Evolutionary conservation across 2,329 filamentous ascomycete genomes (phyloP).

Genomic region (Drechslera avenae): DNA sequence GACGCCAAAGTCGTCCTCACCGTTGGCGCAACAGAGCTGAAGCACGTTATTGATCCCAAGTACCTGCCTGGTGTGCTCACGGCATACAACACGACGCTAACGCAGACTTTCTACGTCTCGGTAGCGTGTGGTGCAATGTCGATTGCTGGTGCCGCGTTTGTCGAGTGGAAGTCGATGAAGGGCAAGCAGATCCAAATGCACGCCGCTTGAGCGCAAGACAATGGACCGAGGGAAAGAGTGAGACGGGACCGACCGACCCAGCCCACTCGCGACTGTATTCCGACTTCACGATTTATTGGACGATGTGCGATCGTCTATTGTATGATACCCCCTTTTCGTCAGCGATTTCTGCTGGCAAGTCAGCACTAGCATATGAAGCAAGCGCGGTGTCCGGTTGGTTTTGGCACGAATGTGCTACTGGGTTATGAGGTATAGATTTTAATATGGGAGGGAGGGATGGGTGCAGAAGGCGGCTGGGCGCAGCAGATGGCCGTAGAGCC

Average conservation of each 20-base stretch:
- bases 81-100: slow-evolving; percentile 68
- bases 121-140: slow-evolving; percentile 60
- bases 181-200: slow-evolving; percentile 55
- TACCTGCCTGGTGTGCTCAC: slow-evolving; percentile 60
- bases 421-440: slow-evolving; percentile 2
- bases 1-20: slow-evolving; percentile 51
- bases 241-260: too few species aligned
- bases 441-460: background rate
- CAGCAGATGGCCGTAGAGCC: background rate
- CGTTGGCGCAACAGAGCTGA: slow-evolving; percentile 65
- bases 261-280: slow-evolving; percentile 1
- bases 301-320: background rate
- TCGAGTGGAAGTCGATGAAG: slow-evolving; percentile 73
- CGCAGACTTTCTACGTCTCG: slow-evolving; percentile 64
- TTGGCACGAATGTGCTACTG: slow-evolving; percentile 1
- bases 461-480: background rate
- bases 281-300: background rate
- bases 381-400: slow-evolving; percentile 10
- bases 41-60: slow-evolving; percentile 49
- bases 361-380: slow-evolving; percentile 6
- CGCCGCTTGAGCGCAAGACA: slow-evolving; percentile 28
- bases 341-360: background rate
- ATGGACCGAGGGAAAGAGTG: background rate
- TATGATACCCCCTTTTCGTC: slow-evolving; percentile 12
- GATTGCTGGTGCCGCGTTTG: slow-evolving; percentile 59